These are phyloP conservation scores for Brettanomyces nanus DNA, from an alignment of 805 yeast genomes.

Conservation along the genomic window DNA sequence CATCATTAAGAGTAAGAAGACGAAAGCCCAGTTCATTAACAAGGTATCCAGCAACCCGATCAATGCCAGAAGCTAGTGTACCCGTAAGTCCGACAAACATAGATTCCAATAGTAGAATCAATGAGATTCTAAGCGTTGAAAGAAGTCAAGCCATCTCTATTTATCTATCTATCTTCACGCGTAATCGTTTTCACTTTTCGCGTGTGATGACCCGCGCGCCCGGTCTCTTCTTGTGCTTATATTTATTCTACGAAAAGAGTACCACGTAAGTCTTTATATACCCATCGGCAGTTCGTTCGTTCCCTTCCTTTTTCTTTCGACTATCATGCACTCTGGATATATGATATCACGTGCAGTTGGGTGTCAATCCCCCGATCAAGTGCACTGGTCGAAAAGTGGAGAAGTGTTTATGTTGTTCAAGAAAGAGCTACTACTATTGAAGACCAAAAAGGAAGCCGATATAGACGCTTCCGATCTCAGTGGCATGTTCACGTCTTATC, in stretches of 20 bases:
- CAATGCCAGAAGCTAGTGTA: slow-evolving; percentile 55
- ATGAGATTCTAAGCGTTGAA: no score
- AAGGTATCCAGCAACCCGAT: slow-evolving; percentile 51
- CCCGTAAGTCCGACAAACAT: slow-evolving; percentile 78
- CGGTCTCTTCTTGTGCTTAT: no score
- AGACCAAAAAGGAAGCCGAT: slow-evolving; percentile 3
- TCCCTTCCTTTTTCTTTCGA: neutral
- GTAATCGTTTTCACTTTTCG: no score
- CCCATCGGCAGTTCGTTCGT: neutral
- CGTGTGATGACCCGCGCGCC: no score
- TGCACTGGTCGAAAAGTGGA: slow-evolving; percentile 12
- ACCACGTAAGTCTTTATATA: no score
- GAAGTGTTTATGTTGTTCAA: slow-evolving; percentile 6
- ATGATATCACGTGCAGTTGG: slow-evolving; percentile 1
- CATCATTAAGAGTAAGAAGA: slow-evolving; percentile 17
- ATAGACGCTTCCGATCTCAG: slow-evolving; percentile 3
- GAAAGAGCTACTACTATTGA: slow-evolving; percentile 8
- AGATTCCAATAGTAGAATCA: no score
- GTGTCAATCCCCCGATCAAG: slow-evolving; percentile 1
- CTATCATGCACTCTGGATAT: neutral
- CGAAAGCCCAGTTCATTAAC: slow-evolving; percentile 41
- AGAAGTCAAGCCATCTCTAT: no score
- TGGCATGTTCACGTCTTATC: slow-evolving; percentile 6
- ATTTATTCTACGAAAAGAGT: no score
- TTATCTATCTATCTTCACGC: no score